Conservation (phyloP, 2,329 filamentous ascomycete species). For the Curvularia hawaiiensis region DNA sequence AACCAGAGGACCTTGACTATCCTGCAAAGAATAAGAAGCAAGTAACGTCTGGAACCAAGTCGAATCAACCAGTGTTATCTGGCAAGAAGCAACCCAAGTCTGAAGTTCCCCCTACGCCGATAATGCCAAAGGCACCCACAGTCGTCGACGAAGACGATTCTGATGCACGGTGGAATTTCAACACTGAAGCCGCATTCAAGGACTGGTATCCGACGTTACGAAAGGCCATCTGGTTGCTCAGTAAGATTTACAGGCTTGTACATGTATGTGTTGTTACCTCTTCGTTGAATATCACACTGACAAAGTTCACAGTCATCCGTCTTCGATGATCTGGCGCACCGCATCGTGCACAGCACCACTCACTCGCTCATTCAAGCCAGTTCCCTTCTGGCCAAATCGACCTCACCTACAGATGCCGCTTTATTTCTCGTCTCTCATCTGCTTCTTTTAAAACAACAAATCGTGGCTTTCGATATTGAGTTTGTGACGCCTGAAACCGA, state of each 20-base stretch:
- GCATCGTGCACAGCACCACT: conserved; percentile 90
- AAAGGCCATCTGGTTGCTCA: conserved; percentile 71
- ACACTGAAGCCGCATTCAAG: conserved; percentile 61
- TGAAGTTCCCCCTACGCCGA: conserved; percentile 39
- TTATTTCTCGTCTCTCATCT: conserved; percentile 95
- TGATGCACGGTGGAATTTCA: conserved; percentile 58
- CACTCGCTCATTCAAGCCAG: conserved; percentile 80
- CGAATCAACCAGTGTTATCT: conserved; percentile 55
- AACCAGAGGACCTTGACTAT: conserved; percentile 69
- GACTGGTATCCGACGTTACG: conserved; percentile 71
- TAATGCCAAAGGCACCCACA: conserved; percentile 55
- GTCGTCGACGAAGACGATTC: conserved; percentile 58
- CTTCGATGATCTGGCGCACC: conserved; percentile 74
- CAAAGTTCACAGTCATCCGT: conserved; percentile 60
- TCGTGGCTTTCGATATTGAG: conserved; percentile 94
- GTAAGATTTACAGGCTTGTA: conserved; percentile 71
- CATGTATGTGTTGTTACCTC: conserved; percentile 55
- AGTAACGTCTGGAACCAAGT: conserved; percentile 49
- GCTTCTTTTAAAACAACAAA: conserved; percentile 92
- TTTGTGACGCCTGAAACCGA: conserved; percentile 65
- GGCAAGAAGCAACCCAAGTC: conserved; percentile 56
- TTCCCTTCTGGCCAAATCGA: conserved; percentile 67
- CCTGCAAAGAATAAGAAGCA: conserved; percentile 58
- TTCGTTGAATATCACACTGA: background rate
- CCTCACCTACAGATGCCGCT: conserved; percentile 74